Evolutionary conservation across 768 basidiomycete species (phyloP), one percentile per base, ranked within the genome.

Genomic region (Grammothele lineata): DNA sequence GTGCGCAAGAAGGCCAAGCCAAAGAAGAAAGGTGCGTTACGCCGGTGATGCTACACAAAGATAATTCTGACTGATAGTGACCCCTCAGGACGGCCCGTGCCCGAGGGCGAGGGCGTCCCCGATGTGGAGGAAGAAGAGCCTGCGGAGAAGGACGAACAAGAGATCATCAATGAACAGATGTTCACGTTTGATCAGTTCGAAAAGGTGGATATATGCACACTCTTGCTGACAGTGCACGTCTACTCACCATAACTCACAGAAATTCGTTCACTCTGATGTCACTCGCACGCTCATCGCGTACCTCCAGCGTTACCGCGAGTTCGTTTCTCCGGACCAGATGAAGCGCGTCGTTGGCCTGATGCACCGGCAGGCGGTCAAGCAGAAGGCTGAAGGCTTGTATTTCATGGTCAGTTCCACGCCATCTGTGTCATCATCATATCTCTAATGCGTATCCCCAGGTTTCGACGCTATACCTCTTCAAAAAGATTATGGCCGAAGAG

Each of bases 161-260:
- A 80, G 23, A 73, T 83, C 22, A 74, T 88, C 40, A 74, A 80
- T 32, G 95, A 97, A 62, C 92, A 89, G 32, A 78, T 85, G 62
- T 94, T 96, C 69, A 89, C 90, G 3, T 93, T 99, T 62, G 87
- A 91, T 57, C 80, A 84, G 23, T 96, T 93, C 56, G 91, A 98
- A 68, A 75, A 78, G 74, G 96, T 93, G 55, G 49, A 73, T 72
- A 51, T 24, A 57, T 57, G 26, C 41, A 41, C 30, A 45, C 6
- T n/a, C n/a, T n/a, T n/a, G n/a, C n/a, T n/a, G n/a, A n/a, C n/a
- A n/a, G n/a, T n/a, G n/a, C n/a, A n/a, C n/a, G n/a, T 48, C 38
- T 62, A 47, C 40, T 4, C 4, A 25, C 11, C 11, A 37, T 32
- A 21, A 43, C 48, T 60, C 51, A 21, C 60, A 98, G 96, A 85